These are phyloP conservation scores for Cladosporium sp. DNA, from an alignment of 2,329 filamentous ascomycete genomes.

Conservation along the genomic window DNA sequence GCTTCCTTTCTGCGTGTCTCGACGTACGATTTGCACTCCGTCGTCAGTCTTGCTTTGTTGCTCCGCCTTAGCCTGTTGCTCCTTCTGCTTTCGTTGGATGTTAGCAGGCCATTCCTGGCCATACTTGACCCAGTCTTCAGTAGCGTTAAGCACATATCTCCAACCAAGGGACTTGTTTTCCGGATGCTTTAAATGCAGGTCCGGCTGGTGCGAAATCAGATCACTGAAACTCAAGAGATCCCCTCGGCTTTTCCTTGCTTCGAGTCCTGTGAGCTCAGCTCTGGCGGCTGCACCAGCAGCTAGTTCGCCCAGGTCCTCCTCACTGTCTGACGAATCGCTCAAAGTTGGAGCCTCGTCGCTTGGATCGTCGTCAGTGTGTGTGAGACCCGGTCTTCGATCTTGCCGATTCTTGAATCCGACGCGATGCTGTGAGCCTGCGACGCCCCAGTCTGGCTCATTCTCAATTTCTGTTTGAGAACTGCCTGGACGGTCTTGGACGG, in stretches of 20 bases:
- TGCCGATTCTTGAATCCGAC: slow-evolving; percentile 44
- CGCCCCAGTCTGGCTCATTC: slow-evolving; percentile 48
- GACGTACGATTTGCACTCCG: background rate
- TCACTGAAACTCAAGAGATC: slow-evolving; percentile 46
- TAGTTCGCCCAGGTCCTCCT: slow-evolving; percentile 17
- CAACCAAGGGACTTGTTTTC: slow-evolving; percentile 51
- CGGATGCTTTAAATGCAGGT: slow-evolving; percentile 49
- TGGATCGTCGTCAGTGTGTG: slow-evolving; percentile 31
- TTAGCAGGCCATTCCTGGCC: slow-evolving; percentile 54
- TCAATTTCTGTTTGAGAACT: slow-evolving; percentile 45
- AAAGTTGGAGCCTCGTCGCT: slow-evolving; percentile 7
- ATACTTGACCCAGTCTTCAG: slow-evolving; percentile 54
- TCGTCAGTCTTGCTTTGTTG: slow-evolving; percentile 26
- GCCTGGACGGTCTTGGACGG: slow-evolving; percentile 42
- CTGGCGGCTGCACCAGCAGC: slow-evolving; percentile 34
- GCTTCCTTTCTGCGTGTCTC: slow-evolving; percentile 27
- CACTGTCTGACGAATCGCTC: background rate
- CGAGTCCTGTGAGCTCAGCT: slow-evolving; percentile 34
- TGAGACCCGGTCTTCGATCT: slow-evolving; percentile 44
- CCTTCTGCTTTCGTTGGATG: slow-evolving; percentile 41
- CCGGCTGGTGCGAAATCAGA: slow-evolving; percentile 36
- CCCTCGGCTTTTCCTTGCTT: slow-evolving; percentile 32
- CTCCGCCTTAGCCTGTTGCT: slow-evolving; percentile 33
- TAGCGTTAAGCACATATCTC: slow-evolving; percentile 53
- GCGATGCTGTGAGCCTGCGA: slow-evolving; percentile 40